A percentile compares a stretch with the other conserved stretches of the same genome.
Conservation (phyloP, 2,329 filamentous ascomycete genomes). For the Aureobasidium leucospermi region DNA sequence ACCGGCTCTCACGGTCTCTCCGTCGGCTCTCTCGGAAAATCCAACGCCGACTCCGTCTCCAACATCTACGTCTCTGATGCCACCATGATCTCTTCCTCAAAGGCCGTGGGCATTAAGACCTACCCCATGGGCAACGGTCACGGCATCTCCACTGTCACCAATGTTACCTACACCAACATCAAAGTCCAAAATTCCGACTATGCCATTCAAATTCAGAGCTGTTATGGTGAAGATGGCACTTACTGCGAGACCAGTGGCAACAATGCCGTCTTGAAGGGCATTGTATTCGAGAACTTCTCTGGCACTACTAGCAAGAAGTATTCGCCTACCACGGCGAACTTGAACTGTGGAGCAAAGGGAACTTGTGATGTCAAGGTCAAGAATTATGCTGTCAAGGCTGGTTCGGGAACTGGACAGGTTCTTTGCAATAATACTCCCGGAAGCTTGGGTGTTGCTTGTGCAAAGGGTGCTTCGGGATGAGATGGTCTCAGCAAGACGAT, state of each 20-base stretch:
- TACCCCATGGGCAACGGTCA: constrained; percentile 34
- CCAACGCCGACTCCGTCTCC: constrained; percentile 33
- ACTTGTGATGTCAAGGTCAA: neutral
- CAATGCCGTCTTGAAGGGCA: constrained; percentile 28
- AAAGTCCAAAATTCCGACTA: constrained; percentile 35
- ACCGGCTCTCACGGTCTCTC: constrained; percentile 42
- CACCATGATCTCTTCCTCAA: constrained; percentile 36
- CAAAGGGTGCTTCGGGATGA: constrained; percentile 17
- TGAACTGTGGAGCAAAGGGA: neutral
- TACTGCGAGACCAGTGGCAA: constrained; percentile 33
- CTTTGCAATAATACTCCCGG: neutral
- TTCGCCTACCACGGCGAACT: neutral
- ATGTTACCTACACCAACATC: constrained; percentile 36
- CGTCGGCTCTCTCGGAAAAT: constrained; percentile 40
- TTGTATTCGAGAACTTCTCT: constrained; percentile 32
- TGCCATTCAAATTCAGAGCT: constrained; percentile 41
- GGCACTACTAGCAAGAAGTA: constrained; percentile 29
- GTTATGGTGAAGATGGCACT: constrained; percentile 31
- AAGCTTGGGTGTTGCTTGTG: neutral
- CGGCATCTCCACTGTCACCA: constrained; percentile 33
- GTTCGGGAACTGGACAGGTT: neutral
- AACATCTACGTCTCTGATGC: constrained; percentile 37
- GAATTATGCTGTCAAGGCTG: neutral
- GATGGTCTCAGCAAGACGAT: too few species aligned
- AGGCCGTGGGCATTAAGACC: constrained; percentile 42